These are phyloP conservation scores for Colletotrichum spinosum DNA, from an alignment of 2,329 filamentous ascomycete genomes.

Conservation along the genomic window DNA sequence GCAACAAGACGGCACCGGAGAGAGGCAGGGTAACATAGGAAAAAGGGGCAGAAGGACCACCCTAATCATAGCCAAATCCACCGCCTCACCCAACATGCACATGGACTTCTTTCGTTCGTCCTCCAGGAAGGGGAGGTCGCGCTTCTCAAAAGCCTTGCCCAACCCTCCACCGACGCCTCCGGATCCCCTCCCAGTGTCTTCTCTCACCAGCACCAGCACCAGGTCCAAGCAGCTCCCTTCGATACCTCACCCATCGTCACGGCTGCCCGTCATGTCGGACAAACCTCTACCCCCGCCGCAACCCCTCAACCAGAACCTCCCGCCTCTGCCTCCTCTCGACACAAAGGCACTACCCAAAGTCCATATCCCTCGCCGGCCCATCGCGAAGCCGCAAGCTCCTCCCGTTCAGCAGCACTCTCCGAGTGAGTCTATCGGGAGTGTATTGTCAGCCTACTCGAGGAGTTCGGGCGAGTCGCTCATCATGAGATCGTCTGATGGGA, in stretches of 20 bases:
- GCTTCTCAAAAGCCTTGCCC: constrained; percentile 70
- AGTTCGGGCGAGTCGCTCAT: constrained; percentile 58
- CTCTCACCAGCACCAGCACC: constrained; percentile 6
- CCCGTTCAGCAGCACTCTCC: constrained; percentile 16
- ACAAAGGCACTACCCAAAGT: constrained; percentile 32
- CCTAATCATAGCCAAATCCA: constrained; percentile 15
- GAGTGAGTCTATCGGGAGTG: constrained; percentile 61
- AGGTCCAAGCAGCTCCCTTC: constrained; percentile 37
- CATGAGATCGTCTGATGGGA: constrained; percentile 52
- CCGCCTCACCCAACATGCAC: constrained; percentile 14
- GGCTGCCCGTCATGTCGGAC: constrained; percentile 30
- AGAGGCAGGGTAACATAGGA: constrained; percentile 26
- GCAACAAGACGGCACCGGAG: not conserved
- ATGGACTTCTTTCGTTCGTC: constrained; percentile 41
- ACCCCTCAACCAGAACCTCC: constrained; percentile 46
- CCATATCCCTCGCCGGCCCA: constrained; percentile 28
- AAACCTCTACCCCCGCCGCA: constrained; percentile 41
- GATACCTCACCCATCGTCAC: constrained; percentile 29
- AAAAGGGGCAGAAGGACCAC: constrained; percentile 18
- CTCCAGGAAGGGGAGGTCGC: constrained; percentile 59
- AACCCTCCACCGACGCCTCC: constrained; percentile 54
- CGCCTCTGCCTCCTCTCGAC: constrained; percentile 42
- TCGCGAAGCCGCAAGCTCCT: constrained; percentile 17
- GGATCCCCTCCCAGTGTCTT: constrained; percentile 11
- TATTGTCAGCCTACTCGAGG: constrained; percentile 66